Base-by-base conservation (phyloP, 768 basidiomycete species). In the Grammothele lineata region DNA sequence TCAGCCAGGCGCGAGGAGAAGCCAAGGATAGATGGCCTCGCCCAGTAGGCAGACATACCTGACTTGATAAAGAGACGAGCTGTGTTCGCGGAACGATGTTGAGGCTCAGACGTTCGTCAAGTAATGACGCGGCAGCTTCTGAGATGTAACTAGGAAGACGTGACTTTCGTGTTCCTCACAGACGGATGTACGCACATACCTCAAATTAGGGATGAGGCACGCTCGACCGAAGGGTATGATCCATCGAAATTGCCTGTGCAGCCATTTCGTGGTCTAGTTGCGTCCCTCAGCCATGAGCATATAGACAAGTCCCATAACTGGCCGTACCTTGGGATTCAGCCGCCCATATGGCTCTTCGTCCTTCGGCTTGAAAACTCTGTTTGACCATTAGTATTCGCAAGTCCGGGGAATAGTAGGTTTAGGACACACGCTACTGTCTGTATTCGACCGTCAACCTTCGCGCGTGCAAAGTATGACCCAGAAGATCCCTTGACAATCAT, bases 401-500 rank as follows among this genome's bases (percentile, higher is more conserved):
- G 8, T 26, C 15, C 5, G 15, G 25, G 5, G 17, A 17, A 14
- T 25, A 14, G 27, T 3, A 18, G 26, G 19, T 6, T 15, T 32
- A 19, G 8, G 36, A 33, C 36, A 22, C 19, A 48, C 88, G 85
- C 88, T 36, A 92, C 83, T 12, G 86, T 90, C 52, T 87, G 84
- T 6, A 90, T 76, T 37, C 75, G 72, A 18, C 85, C 85, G 12
- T 88, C 85, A n/a, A 73, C 68, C 66, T 85, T 91, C 1, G 83
- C 79, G 47, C 88, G 80, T n/a, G 87, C 90, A 65, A 94, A 94
- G 66, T 95, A 95, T 37, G 87, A 90, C 0, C 92, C 92, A 5
- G 86, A 89, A 2, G 87, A 91, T 10, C 92, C 92, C 59, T 92
- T 92, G 4, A 78, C 66, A 40, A 94, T 94, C 80, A 94, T 87